Evolutionary conservation across 192 early-diverging fungal genomes (phyloP), one percentile per base, ranked within the genome.

Genomic region (Coemansia sp.): DNA sequence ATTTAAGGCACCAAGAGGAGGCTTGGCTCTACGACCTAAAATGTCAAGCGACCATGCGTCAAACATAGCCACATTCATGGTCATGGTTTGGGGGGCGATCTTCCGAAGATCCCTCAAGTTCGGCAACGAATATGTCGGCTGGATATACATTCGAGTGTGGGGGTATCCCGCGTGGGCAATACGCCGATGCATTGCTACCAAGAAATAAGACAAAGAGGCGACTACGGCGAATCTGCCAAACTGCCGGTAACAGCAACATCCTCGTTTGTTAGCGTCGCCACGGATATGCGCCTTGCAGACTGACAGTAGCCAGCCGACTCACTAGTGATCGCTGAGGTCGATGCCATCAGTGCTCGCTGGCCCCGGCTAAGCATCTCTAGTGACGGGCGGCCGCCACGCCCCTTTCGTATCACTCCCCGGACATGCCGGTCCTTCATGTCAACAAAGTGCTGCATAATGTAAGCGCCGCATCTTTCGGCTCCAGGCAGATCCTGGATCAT

Each of bases 401-500:
- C 73, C 70, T 76, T 81, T 51, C 76, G 72, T 59, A 87, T 78
- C 17, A 86, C 85, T 5, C 85, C 84, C 32, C 85, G 82, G 25
- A 86, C 85, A 66, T 84, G 84, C 11, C 85, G 69, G 11, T 80
- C 82, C 44, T 87, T 78, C 86, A 86, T 87, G 38, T 87, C 88
- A 31, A 89, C 88, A 76, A 90, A 92, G 23, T 81, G 63, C 51
- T 91, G 90, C 80, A 82, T 83, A 14, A 89, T 78, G 71, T 95
- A 97, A 48, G 88, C 82, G 46, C 88, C 80, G 70, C 94, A 94
- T 63, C 82, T 74, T 4, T 85, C 77, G 2, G 89, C 91, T 25
- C 88, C 87, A 0, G 93, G 94, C 27, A 97, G 76, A 63, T 93
- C 94, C 70, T 97, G 95, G 19, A 97, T 91, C 85, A 94, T 85